These are phyloP conservation scores for Plenodomus tracheiphilus DNA, from an alignment of 2,329 filamentous ascomycete genomes.

Conservation along the genomic window DNA sequence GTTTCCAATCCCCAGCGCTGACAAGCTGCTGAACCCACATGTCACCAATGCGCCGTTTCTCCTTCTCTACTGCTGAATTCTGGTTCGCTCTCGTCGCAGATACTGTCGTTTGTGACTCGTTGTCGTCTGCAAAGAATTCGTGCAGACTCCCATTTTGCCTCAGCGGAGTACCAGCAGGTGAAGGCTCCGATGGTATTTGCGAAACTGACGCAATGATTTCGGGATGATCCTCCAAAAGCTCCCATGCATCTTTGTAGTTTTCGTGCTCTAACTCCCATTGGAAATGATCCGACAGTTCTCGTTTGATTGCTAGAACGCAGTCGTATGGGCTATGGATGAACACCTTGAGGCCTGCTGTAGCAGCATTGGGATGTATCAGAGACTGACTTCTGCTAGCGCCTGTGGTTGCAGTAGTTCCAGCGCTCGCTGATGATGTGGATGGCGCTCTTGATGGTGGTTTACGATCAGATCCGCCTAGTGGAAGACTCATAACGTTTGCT, in stretches of 20 bases:
- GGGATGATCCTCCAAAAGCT: conserved; percentile 83
- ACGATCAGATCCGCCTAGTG: conserved; percentile 43
- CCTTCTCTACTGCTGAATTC: conserved; percentile 73
- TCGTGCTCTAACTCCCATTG: conserved; percentile 82
- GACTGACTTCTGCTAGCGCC: conserved; percentile 26
- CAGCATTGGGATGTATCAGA: conserved; percentile 53
- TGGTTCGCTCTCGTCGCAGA: conserved; percentile 59
- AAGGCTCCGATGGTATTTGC: conserved; percentile 44
- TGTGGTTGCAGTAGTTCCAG: conserved; percentile 28
- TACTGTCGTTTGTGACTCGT: conserved; percentile 62
- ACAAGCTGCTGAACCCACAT: conserved; percentile 90
- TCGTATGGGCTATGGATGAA: conserved; percentile 97
- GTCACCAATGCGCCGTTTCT: conserved; percentile 90
- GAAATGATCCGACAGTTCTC: conserved; percentile 83
- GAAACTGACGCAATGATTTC: conserved; percentile 59
- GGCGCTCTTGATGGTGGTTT: conserved; percentile 31
- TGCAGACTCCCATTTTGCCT: conserved; percentile 52
- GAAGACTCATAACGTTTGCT: conserved; percentile 67
- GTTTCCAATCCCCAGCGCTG: conserved; percentile 71
- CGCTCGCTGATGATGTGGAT: conserved; percentile 40
- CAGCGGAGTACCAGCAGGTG: conserved; percentile 49
- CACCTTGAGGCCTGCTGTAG: conserved; percentile 70
- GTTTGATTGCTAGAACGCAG: conserved; percentile 87
- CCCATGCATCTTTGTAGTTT: conserved; percentile 84
- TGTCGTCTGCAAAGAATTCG: conserved; percentile 75